Conservation (phyloP, 495 filamentous ascomycete species). For the Chaetomium tenue region DNA sequence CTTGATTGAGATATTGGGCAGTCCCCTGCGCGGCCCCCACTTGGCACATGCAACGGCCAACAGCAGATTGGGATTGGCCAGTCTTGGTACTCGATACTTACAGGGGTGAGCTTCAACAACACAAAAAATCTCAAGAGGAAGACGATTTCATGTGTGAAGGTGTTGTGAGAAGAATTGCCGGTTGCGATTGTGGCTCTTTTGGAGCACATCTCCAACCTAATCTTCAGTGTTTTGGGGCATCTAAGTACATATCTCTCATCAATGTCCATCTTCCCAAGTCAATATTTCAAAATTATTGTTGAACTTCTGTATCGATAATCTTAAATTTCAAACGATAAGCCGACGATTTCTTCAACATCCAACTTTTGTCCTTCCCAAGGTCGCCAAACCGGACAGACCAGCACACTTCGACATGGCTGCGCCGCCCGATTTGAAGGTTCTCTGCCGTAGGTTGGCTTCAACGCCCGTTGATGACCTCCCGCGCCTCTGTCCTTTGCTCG, state of each 20-base stretch:
- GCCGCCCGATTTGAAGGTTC: slow-evolving; percentile 57
- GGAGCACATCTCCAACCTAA: not conserved
- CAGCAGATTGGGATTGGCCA: slow-evolving; percentile 22
- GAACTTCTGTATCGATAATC: not conserved
- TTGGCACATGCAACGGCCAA: slow-evolving; percentile 18
- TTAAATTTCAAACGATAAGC: not conserved
- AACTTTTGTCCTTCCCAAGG: not conserved
- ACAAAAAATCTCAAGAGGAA: slow-evolving; percentile 13
- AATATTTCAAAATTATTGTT: no score
- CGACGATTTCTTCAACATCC: slow-evolving; percentile 8
- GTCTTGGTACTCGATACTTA: not conserved
- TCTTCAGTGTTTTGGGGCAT: not conserved
- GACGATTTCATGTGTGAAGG: not conserved
- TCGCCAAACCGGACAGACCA: not conserved
- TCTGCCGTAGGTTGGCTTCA: slow-evolving; percentile 65
- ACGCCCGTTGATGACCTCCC: slow-evolving; percentile 64
- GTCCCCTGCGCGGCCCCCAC: slow-evolving; percentile 5
- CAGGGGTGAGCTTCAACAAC: slow-evolving; percentile 1
- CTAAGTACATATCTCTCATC: not conserved
- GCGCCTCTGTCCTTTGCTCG: slow-evolving; percentile 58
- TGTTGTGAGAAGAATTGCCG: not conserved
- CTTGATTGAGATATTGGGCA: not conserved
- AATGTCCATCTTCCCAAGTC: no score
- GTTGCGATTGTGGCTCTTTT: not conserved
- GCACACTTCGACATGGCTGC: slow-evolving; percentile 22